phyloP scores from a whole-genome alignment of 2,329 filamentous ascomycete genomes.

The Colletotrichum zoysiae region DNA sequence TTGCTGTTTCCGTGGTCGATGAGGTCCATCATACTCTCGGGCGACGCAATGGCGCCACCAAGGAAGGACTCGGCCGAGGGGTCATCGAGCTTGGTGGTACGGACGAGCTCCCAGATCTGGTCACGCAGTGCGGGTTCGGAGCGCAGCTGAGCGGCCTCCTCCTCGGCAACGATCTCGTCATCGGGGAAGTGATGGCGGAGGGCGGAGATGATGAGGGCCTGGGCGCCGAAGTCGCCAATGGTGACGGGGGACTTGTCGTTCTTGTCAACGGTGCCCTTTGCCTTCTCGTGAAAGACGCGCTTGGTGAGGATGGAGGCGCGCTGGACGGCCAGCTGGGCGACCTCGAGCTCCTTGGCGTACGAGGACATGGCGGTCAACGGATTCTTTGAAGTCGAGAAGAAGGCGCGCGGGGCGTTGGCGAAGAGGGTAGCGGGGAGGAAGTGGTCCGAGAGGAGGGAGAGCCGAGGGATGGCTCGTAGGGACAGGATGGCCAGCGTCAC shows the following conservation, averaged over 20 bases:
- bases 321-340: constrained; percentile 91
- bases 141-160: constrained; percentile 86
- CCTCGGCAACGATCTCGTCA: constrained; percentile 94
- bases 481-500: constrained; percentile 43
- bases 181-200: constrained; percentile 90
- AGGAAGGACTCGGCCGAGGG: constrained; percentile 73
- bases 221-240: constrained; percentile 97
- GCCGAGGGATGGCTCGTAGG: constrained; percentile 43
- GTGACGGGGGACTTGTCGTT: constrained; percentile 97
- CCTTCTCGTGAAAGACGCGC: constrained; percentile 78
- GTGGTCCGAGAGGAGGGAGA: constrained; percentile 44
- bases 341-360: constrained; percentile 83
- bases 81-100: constrained; percentile 77
- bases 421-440: constrained; percentile 20
- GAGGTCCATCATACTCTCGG: constrained; percentile 75
- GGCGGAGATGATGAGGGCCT: constrained; percentile 94
- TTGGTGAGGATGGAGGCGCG: constrained; percentile 72
- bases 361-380: constrained; percentile 50
- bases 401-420: constrained; percentile 38
- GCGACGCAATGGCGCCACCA: constrained; percentile 75
- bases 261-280: constrained; percentile 94
- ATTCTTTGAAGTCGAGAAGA: constrained; percentile 37
- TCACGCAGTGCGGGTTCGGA: constrained; percentile 74
- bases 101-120: constrained; percentile 86
- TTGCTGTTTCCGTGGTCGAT: constrained; percentile 77